A percentile compares a stretch with the other conserved stretches of the same genome.
Conservation (phyloP, 257 asterid genomes). For the Osmanthus fragrans region DNA sequence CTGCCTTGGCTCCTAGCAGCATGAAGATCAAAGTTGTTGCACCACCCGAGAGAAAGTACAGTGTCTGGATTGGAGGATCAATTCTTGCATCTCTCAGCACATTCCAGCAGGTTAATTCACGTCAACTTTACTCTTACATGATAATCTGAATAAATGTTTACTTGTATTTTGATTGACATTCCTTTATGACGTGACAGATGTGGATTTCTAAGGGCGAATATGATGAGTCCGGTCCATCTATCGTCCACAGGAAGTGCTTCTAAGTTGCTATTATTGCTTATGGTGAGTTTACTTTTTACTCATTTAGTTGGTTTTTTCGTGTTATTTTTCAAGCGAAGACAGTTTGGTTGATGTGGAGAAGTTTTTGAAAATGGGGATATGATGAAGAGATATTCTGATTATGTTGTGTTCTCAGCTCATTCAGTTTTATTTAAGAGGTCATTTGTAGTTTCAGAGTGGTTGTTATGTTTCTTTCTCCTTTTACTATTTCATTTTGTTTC, state of each 20-base stretch:
- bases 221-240: conserved; percentile 39
- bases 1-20: conserved; percentile 38
- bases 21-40: conserved; percentile 37
- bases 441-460: conserved; percentile 22
- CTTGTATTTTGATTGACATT: background rate
- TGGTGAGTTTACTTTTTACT: background rate
- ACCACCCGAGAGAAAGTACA: conserved; percentile 35
- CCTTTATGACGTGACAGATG: conserved; percentile 19
- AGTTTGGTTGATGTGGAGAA: conserved; percentile 22
- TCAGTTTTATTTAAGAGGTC: conserved; percentile 10
- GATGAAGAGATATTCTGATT: background rate
- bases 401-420: background rate
- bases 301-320: conserved; percentile 11
- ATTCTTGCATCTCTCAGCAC: conserved; percentile 40
- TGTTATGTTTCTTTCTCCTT: conserved; percentile 1
- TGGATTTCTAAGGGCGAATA: conserved; percentile 36
- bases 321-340: conserved; percentile 20
- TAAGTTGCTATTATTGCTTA: conserved; percentile 11
- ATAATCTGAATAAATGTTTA: background rate
- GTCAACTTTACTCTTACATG: background rate
- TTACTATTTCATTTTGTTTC: background rate
- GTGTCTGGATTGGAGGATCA: conserved; percentile 39
- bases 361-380: conserved; percentile 9
- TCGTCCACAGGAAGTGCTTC: conserved; percentile 36
- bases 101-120: conserved; percentile 33